Evolutionary conservation across 2,329 filamentous ascomycete genomes (phyloP).

Genomic region (Ceratocystis cubensis): DNA sequence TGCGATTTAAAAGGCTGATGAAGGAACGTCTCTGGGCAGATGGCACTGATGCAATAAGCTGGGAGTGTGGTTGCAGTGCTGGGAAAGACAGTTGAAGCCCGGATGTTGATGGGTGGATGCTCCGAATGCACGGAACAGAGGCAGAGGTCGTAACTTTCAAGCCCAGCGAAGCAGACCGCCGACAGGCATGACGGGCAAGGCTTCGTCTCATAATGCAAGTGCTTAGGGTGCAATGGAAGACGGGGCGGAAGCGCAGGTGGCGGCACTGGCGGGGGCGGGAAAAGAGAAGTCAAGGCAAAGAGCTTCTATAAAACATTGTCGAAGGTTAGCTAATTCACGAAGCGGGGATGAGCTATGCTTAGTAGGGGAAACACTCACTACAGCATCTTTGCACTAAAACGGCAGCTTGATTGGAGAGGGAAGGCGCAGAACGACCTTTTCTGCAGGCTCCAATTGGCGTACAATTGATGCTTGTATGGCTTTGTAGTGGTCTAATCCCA

Average conservation of each 20-base stretch:
- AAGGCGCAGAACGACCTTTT: background rate
- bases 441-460: background rate
- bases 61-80: background rate
- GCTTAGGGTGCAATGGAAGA: background rate
- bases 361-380: background rate
- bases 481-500: background rate
- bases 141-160: conserved; percentile 25
- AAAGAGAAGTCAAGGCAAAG: background rate
- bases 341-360: conserved; percentile 3
- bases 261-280: background rate
- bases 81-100: background rate
- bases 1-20: conserved; percentile 13
- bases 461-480: background rate
- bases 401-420: background rate
- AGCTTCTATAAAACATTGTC: background rate
- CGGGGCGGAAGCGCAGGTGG: background rate
- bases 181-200: conserved; percentile 35
- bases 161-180: conserved; percentile 24
- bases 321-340: background rate
- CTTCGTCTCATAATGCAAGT: conserved; percentile 33
- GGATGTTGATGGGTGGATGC: background rate
- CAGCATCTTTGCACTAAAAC: background rate
- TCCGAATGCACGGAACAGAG: conserved; percentile 21
- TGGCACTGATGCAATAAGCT: background rate
- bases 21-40: conserved; percentile 7